These are phyloP conservation scores for Saccharomycopsis hybrid DNA, from an alignment of 1,139 yeast species.

Conservation along the genomic window DNA sequence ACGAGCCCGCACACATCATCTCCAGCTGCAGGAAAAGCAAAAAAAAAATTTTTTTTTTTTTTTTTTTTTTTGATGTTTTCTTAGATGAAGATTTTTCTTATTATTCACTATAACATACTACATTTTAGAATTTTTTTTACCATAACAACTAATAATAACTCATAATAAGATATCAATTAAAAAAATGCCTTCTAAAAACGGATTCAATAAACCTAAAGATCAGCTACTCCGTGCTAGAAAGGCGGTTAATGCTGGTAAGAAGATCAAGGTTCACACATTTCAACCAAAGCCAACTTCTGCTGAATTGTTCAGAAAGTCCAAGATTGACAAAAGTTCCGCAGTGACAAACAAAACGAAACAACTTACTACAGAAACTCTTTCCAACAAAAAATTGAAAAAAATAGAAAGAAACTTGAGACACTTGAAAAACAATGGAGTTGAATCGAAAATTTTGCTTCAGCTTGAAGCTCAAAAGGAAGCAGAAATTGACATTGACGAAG, in stretches of 20 bases:
- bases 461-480: conserved; percentile 40
- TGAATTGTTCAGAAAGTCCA: conserved; percentile 43
- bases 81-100: too few species aligned
- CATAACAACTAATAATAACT: too few species aligned
- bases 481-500: conserved; percentile 37
- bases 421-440: conserved; percentile 42
- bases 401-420: conserved; percentile 74
- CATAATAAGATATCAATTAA: too few species aligned
- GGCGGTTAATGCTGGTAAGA: conserved; percentile 47
- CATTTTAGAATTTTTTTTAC: too few species aligned
- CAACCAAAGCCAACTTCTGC: conserved; percentile 51
- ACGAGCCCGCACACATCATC: too few species aligned
- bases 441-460: conserved; percentile 40
- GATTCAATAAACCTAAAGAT: conserved; percentile 73
- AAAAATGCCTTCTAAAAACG: conserved; percentile 70
- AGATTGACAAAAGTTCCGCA: conserved; percentile 24
- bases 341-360: conserved; percentile 31
- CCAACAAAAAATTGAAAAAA: conserved; percentile 78
- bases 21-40: too few species aligned
- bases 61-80: too few species aligned
- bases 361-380: conserved; percentile 54
- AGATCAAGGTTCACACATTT: conserved; percentile 40
- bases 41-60: too few species aligned
- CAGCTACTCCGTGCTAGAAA: conserved; percentile 50
- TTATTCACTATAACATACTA: too few species aligned